Percentiles rank a stretch among this genome's conserved stretches.
phyloP scores from a whole-genome alignment of 1,139 yeast species.

The Meyerozyma athensensis region DNA sequence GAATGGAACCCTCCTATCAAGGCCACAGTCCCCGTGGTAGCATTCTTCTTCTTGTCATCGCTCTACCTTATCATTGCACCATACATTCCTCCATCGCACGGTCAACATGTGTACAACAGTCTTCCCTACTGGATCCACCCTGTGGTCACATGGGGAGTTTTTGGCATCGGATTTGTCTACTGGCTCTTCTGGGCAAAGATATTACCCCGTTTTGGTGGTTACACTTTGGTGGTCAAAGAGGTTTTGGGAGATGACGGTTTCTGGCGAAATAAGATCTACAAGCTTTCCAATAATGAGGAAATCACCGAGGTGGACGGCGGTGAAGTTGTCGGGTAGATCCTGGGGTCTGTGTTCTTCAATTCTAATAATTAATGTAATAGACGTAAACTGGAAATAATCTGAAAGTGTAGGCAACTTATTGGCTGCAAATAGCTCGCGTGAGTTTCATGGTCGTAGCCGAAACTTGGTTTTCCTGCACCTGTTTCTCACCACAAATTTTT shows the following conservation, averaged over 20 bases:
- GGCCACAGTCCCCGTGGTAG: constrained; percentile 59
- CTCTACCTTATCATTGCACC: constrained; percentile 75
- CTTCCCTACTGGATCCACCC: constrained; percentile 81
- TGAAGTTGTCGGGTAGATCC: neutral
- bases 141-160: constrained; percentile 78
- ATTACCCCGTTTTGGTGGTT: constrained; percentile 56
- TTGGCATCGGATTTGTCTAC: constrained; percentile 65
- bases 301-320: constrained; percentile 2
- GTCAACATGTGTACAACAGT: constrained; percentile 59
- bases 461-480: too few relatives aligned
- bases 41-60: constrained; percentile 65
- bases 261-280: constrained; percentile 63
- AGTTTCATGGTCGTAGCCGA: too few relatives aligned
- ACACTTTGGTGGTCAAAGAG: constrained; percentile 53
- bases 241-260: constrained; percentile 68
- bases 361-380: too few relatives aligned
- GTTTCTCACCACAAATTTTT: constrained; percentile 2
- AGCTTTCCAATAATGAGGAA: constrained; percentile 23
- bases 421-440: too few relatives aligned
- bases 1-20: constrained; percentile 75
- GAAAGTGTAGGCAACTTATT: too few relatives aligned
- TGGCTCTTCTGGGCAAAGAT: constrained; percentile 66
- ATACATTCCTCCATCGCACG: constrained; percentile 67
- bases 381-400: too few relatives aligned
- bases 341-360: too few relatives aligned